Evolutionary conservation across 768 basidiomycete genomes (phyloP).

Genomic region (Strobilomyces echinocephalus): DNA sequence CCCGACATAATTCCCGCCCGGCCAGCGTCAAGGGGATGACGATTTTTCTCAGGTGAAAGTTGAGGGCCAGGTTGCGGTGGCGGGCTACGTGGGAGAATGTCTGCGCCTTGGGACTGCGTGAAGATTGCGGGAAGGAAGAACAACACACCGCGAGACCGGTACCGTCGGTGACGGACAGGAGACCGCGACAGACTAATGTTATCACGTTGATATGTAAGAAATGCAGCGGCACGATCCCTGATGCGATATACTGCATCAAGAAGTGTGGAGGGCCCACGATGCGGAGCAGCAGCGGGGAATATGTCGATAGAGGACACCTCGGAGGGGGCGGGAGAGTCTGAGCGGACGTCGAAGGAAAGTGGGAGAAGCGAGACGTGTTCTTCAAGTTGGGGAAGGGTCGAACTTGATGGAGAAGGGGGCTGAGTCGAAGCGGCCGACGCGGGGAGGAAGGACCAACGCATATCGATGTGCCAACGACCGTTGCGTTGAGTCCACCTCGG

Average conservation of each 20-base stretch:
- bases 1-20: constrained; percentile 25
- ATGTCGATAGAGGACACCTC: constrained; percentile 45
- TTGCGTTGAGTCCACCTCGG: constrained; percentile 69
- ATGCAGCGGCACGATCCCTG: constrained; percentile 48
- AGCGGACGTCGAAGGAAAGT: constrained; percentile 54
- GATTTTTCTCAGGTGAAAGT: constrained; percentile 44
- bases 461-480: constrained; percentile 70
- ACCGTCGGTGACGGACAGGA: constrained; percentile 43
- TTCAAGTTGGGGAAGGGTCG: constrained; percentile 46
- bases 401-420: constrained; percentile 44
- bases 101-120: constrained; percentile 39
- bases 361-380: constrained; percentile 53
- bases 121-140: constrained; percentile 84
- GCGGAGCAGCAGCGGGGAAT: constrained; percentile 35
- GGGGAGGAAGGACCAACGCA: constrained; percentile 50
- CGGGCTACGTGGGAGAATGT: constrained; percentile 29
- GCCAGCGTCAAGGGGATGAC: constrained; percentile 34
- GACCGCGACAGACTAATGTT: constrained; percentile 39
- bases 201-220: constrained; percentile 39
- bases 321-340: constrained; percentile 53
- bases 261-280: constrained; percentile 38
- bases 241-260: constrained; percentile 52
- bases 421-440: constrained; percentile 37
- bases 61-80: constrained; percentile 25
- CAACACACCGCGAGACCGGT: constrained; percentile 57